These are phyloP conservation scores for Theobroma cacao DNA, from an alignment of 345 rosid genomes.

Conservation along the genomic window DNA sequence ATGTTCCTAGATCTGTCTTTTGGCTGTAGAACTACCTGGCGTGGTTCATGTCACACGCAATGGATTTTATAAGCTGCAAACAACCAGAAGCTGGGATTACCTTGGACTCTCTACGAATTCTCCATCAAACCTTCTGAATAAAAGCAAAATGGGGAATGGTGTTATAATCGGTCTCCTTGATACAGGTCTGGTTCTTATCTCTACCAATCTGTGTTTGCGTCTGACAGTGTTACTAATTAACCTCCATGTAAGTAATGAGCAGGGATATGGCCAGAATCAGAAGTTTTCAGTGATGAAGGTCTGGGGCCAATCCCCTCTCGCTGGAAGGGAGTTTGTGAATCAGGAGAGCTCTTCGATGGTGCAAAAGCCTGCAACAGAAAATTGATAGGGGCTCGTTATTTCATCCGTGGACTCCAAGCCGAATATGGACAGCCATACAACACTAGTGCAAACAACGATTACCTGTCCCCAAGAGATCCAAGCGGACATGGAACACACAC, in stretches of 20 bases:
- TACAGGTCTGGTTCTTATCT: slow-evolving; percentile 27
- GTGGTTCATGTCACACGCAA: slow-evolving; percentile 41
- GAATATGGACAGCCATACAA: slow-evolving; percentile 14
- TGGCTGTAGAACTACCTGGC: slow-evolving; percentile 30
- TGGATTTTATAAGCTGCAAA: slow-evolving; percentile 31
- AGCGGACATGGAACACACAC: slow-evolving; percentile 64
- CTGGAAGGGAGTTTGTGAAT: slow-evolving; percentile 53
- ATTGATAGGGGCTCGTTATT: slow-evolving; percentile 62
- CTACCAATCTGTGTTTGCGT: background rate
- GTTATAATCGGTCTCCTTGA: slow-evolving; percentile 46
- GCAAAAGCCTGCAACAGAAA: slow-evolving; percentile 38
- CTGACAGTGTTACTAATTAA: background rate
- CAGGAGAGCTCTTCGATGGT: slow-evolving; percentile 46
- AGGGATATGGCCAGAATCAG: slow-evolving; percentile 79
- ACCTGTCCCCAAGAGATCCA: slow-evolving; percentile 5
- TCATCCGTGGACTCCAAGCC: slow-evolving; percentile 34
- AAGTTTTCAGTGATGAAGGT: slow-evolving; percentile 52
- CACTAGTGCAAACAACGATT: background rate
- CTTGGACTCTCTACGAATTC: slow-evolving; percentile 30
- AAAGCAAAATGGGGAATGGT: slow-evolving; percentile 42
- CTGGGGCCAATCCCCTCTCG: slow-evolving; percentile 46
- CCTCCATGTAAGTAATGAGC: background rate
- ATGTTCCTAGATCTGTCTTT: background rate
- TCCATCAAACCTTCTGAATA: slow-evolving; percentile 25
- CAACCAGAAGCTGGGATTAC: slow-evolving; percentile 52